phyloP scores from a whole-genome alignment of 2,329 filamentous ascomycete species.

The Fusarium zealandicum region DNA sequence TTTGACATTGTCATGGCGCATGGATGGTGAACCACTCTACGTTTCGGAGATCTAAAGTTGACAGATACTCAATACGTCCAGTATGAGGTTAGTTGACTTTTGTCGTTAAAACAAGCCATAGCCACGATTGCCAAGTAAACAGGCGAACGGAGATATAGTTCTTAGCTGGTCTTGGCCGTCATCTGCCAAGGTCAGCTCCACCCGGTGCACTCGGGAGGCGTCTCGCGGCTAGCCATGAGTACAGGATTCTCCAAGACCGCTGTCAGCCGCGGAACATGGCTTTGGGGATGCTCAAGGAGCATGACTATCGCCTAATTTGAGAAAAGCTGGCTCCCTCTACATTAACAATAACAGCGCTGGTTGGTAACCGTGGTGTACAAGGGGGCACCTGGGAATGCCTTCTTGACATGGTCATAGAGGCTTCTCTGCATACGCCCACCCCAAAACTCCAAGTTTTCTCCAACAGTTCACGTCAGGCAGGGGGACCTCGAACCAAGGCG shows the following conservation, averaged over 20 bases:
- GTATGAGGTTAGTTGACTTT: too few relatives aligned
- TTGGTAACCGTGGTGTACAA: not conserved
- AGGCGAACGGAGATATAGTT: not conserved
- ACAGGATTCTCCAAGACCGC: not conserved
- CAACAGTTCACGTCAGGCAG: constrained; percentile 12
- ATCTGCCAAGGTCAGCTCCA: not conserved
- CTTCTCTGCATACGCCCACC: constrained; percentile 11
- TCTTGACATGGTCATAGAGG: not conserved
- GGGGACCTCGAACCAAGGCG: not conserved
- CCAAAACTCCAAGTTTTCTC: constrained; percentile 21
- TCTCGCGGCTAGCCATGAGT: not conserved
- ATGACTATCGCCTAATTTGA: not conserved
- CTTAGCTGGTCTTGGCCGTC: not conserved
- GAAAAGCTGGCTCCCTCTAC: not conserved
- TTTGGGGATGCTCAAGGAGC: not conserved
- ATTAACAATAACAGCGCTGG: not conserved
- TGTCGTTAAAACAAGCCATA: constrained; percentile 1
- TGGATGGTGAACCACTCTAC: not conserved
- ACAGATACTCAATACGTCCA: too few relatives aligned
- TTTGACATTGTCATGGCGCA: too few relatives aligned
- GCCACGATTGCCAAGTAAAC: not conserved
- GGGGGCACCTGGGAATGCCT: not conserved
- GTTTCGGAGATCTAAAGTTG: too few relatives aligned
- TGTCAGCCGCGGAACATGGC: not conserved
- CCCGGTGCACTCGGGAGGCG: not conserved